A percentile compares a stretch with the other conserved stretches of the same genome.
These are phyloP conservation scores for Septoria linicola DNA, from an alignment of 2,329 filamentous ascomycete species.

Conservation along the genomic window DNA sequence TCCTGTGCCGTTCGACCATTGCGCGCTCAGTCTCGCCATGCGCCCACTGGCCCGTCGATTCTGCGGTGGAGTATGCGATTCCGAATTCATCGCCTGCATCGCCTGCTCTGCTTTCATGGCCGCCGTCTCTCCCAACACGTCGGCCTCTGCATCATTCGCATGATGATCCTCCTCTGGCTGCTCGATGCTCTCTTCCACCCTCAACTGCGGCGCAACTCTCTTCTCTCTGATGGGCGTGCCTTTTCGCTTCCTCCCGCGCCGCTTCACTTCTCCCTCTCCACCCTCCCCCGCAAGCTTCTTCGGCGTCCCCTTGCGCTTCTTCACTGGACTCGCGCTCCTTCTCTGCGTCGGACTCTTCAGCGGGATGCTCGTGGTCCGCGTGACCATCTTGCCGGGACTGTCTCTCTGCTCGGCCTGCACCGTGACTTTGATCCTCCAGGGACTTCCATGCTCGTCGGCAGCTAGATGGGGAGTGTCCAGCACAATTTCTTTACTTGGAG, in stretches of 20 bases:
- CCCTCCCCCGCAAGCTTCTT: slow-evolving; percentile 32
- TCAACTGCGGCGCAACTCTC: slow-evolving; percentile 9
- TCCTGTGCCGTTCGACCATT: slow-evolving; percentile 21
- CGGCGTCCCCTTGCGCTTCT: slow-evolving; percentile 24
- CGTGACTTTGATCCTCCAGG: slow-evolving; percentile 53
- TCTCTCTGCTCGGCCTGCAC: slow-evolving; percentile 48
- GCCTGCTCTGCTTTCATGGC: slow-evolving; percentile 9
- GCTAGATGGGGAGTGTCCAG: slow-evolving; percentile 43
- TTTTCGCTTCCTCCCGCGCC: slow-evolving; percentile 32
- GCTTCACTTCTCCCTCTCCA: slow-evolving; percentile 5
- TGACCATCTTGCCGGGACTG: slow-evolving; percentile 23
- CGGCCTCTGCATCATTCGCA: not conserved
- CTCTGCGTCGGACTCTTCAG: slow-evolving; percentile 37
- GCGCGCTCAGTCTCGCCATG: slow-evolving; percentile 18
- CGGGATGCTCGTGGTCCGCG: slow-evolving; percentile 42
- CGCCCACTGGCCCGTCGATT: slow-evolving; percentile 20
- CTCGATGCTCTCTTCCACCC: slow-evolving; percentile 5
- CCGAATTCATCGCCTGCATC: slow-evolving; percentile 9
- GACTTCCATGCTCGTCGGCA: slow-evolving; percentile 40
- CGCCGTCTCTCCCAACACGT: slow-evolving; percentile 1
- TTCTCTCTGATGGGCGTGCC: slow-evolving; percentile 30
- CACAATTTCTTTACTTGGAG: slow-evolving; percentile 48
- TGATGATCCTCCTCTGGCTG: slow-evolving; percentile 8
- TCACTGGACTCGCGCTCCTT: slow-evolving; percentile 26
- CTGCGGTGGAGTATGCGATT: slow-evolving; percentile 15